Conservation (phyloP, 768 basidiomycete genomes). For the Panaeolus cyanescens region DNA sequence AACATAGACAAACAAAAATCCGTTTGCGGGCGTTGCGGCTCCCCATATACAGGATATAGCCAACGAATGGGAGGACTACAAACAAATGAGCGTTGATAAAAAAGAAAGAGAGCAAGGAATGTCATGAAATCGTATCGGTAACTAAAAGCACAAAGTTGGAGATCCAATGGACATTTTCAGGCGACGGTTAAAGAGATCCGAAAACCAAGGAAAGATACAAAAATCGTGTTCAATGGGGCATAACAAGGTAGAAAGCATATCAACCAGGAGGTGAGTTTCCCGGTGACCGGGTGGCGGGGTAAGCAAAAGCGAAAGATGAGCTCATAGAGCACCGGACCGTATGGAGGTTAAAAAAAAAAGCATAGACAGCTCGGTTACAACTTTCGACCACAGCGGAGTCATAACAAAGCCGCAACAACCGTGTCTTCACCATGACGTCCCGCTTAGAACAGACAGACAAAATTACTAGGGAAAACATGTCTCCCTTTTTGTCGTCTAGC, state of each 20-base stretch:
- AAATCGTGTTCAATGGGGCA: not conserved
- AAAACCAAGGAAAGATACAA: conserved; percentile 3
- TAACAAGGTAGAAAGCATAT: not conserved
- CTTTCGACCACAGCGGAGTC: not conserved
- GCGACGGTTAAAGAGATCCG: not conserved
- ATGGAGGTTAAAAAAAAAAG: not conserved
- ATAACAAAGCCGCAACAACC: not conserved
- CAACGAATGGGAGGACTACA: not conserved
- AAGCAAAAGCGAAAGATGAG: not conserved
- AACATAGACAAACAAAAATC: too few relatives aligned
- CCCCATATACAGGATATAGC: not conserved
- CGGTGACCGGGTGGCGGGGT: not conserved
- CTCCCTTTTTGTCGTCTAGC: conserved; percentile 67
- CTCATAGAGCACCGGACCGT: not conserved
- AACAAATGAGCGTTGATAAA: conserved; percentile 4
- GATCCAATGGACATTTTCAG: not conserved
- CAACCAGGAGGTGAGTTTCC: not conserved
- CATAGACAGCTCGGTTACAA: not conserved
- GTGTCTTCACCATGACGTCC: conserved; percentile 1
- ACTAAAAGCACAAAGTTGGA: not conserved
- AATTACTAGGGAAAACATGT: conserved; percentile 88
- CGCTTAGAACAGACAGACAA: conserved; percentile 73
- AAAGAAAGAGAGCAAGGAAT: not conserved
- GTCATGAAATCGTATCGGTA: not conserved
- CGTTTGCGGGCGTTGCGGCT: too few relatives aligned